These are phyloP conservation scores for Coemansia sp. DNA, from an alignment of 192 early-diverging fungal genomes.

Conservation along the genomic window DNA sequence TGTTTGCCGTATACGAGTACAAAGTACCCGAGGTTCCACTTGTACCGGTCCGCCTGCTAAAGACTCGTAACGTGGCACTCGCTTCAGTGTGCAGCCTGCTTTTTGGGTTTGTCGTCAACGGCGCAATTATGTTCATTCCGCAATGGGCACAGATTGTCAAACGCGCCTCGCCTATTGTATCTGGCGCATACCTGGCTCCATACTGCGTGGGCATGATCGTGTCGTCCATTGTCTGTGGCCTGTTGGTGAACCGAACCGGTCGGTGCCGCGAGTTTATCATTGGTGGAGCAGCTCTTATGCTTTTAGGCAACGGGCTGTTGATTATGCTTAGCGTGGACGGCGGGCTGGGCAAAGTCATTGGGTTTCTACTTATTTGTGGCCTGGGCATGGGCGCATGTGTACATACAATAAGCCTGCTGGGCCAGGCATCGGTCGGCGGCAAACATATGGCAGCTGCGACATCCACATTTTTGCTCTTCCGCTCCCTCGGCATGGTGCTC, in stretches of 20 bases:
- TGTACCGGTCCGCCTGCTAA: slow-evolving; percentile 35
- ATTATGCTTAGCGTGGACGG: slow-evolving; percentile 55
- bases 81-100: slow-evolving; percentile 21
- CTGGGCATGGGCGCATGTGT: slow-evolving; percentile 73
- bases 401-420: slow-evolving; percentile 67
- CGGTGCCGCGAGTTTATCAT: slow-evolving; percentile 66
- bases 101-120: slow-evolving; percentile 41
- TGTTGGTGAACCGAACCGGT: slow-evolving; percentile 58
- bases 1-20: slow-evolving; percentile 59
- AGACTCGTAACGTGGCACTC: slow-evolving; percentile 20
- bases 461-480: slow-evolving; percentile 62
- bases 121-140: slow-evolving; percentile 33
- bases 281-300: slow-evolving; percentile 60
- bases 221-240: slow-evolving; percentile 59
- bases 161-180: slow-evolving; percentile 21
- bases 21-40: slow-evolving; percentile 67
- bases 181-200: slow-evolving; percentile 34
- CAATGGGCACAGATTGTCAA: slow-evolving; percentile 37
- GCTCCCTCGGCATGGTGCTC: slow-evolving; percentile 60
- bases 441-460: slow-evolving; percentile 67
- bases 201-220: slow-evolving; percentile 26
- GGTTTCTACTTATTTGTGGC: slow-evolving; percentile 69
- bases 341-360: slow-evolving; percentile 56
- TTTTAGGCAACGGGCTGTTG: slow-evolving; percentile 65
- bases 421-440: slow-evolving; percentile 63